Base-by-base conservation (phyloP, 2,329 filamentous ascomycete genomes). In the Phaeosphaeriaceae sp. region DNA sequence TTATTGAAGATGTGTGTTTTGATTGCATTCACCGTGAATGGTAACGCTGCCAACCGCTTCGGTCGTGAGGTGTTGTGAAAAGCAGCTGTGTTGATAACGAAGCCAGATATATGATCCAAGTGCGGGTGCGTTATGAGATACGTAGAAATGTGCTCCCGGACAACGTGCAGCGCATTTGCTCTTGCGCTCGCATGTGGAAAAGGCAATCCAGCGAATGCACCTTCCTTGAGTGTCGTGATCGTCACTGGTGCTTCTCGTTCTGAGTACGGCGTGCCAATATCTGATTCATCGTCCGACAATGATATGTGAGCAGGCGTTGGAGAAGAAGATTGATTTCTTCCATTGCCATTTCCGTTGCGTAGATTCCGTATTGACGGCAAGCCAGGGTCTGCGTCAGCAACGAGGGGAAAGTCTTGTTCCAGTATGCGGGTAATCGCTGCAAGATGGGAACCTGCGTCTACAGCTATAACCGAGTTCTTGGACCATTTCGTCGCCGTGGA, bases 1-100 rank as follows among this genome's bases (percentile, higher is more conserved):
- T 97, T 96, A 78, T 99, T 99, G 82, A 99, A 99, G 58, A 99
- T 92, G 78, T 99, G 93, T 0, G 84, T 88, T 76, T 97, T 98
- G 78, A 99, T 89, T 0, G 94, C 93, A 47, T 92, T 85, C 51
- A 99, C 93, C n/a, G 94, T 96, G 25, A 88, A 89, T 0, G 93
- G 92, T 3, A 98, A 81, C 0, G 91, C 94, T 1, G 94, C 93
- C 15, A 99, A 82, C 22, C 90, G 88, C 78, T 98, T 99, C 0
- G 93, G 92, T 31, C 84, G 82, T 25, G 89, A 87, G 1, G 90
- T 87, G 27, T 91, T 91, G 27, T 92, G 89, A 20, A 96, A 86
- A 2, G 91, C 89, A 5, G 95, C 93, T 0, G 94, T 97, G 76
- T 98, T 98, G 75, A 98, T 89, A 31, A 95, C 91, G 66, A 98